phyloP scores from a whole-genome alignment of 23 red algal species.

The Gracilaria domingensis region DNA sequence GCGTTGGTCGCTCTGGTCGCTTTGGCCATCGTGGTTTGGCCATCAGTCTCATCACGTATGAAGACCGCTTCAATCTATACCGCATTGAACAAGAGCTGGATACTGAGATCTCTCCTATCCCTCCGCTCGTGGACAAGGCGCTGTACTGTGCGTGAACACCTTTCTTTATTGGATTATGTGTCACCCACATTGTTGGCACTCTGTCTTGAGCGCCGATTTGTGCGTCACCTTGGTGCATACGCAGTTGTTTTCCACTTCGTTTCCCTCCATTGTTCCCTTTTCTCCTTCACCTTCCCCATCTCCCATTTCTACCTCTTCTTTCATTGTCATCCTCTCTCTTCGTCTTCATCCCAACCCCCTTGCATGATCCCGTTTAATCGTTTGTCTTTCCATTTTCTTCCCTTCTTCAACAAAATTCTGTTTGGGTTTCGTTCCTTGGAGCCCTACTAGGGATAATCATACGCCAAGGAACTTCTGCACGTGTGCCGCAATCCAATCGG shows the following conservation, averaged over 20 bases:
- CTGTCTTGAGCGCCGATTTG: not conserved
- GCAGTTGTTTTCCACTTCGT: not conserved
- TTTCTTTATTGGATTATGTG: not conserved
- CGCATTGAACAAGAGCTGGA: conserved; percentile 98
- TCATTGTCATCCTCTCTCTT: not conserved
- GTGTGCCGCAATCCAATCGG: not conserved
- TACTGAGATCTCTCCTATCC: conserved; percentile 93
- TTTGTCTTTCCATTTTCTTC: not conserved
- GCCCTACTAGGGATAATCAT: not conserved
- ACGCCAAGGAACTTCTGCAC: not conserved
- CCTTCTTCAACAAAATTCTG: not conserved
- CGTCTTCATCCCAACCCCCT: not conserved
- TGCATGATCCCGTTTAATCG: not conserved
- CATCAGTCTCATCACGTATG: conserved; percentile 93
- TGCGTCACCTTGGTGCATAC: not conserved
- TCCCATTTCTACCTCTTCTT: not conserved
- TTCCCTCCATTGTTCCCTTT: not conserved
- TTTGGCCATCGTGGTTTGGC: conserved; percentile 96
- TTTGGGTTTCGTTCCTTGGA: not conserved
- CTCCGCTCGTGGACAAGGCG: conserved; percentile 81
- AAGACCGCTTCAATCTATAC: conserved; percentile 96
- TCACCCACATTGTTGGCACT: not conserved
- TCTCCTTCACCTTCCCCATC: not conserved
- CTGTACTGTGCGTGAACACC: conserved; percentile 80
- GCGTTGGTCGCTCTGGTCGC: conserved; percentile 91